Percentiles rank a stretch among this genome's conserved stretches.
Evolutionary conservation across 169 alveolate genomes (phyloP).

Genomic region (Neospora caninum): DNA sequence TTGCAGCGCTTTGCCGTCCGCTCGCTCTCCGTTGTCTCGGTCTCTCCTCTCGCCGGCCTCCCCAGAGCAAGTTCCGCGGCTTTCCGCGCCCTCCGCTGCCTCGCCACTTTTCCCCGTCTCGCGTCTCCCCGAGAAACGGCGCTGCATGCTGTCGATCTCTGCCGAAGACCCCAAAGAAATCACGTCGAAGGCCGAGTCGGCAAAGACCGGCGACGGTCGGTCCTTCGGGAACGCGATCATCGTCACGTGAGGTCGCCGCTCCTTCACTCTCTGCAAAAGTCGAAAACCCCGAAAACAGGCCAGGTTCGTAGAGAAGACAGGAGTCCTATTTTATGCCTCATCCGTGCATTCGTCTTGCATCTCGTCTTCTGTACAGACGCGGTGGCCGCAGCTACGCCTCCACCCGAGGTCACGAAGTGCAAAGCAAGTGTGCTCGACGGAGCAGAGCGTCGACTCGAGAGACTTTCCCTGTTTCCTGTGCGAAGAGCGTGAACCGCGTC

Average conservation of each 20-base stretch:
- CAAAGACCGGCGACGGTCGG: conserved; percentile 43
- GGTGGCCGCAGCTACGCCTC: too few relatives aligned
- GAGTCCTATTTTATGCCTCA: too few relatives aligned
- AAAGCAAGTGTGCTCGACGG: too few relatives aligned
- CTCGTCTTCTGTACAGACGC: too few relatives aligned
- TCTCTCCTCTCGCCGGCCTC: neutral
- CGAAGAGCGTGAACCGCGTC: too few relatives aligned
- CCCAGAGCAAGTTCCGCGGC: neutral
- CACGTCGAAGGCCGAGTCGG: conserved; percentile 61
- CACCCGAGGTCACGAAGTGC: too few relatives aligned
- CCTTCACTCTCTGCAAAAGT: conserved; percentile 55
- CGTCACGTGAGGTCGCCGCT: conserved; percentile 58
- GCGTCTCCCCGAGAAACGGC: neutral
- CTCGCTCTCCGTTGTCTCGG: neutral
- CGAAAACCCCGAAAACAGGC: too few relatives aligned
- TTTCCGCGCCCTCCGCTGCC: neutral
- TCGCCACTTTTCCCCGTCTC: neutral
- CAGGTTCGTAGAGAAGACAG: too few relatives aligned
- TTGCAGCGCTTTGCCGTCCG: conserved; percentile 37
- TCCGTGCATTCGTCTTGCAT: too few relatives aligned
- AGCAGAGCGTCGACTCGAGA: too few relatives aligned
- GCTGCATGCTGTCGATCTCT: neutral
- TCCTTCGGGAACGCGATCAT: conserved; percentile 71
- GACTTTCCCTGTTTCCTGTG: too few relatives aligned
- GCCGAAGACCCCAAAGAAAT: conserved; percentile 35